These are phyloP conservation scores for Nannochloropsis oceanica DNA, from an alignment of 108 stramenopile species.

Conservation along the genomic window DNA sequence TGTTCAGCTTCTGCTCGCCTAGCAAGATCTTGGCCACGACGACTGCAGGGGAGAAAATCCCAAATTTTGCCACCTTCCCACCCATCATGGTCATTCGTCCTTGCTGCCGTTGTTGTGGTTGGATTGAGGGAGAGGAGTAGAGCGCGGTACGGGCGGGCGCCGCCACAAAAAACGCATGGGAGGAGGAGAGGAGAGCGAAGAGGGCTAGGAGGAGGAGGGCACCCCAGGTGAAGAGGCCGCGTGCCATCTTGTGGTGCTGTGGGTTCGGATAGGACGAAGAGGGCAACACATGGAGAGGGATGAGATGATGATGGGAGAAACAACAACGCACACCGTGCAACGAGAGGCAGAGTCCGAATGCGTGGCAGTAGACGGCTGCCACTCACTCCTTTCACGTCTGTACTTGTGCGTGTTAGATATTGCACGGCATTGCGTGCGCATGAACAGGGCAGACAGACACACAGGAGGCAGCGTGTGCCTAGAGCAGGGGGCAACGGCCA, in stretches of 20 bases:
- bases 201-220: neutral
- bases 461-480: no score
- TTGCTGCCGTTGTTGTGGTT: neutral
- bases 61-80: slow-evolving; percentile 68
- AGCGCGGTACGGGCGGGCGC: neutral
- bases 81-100: neutral
- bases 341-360: no score
- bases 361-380: no score
- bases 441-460: no score
- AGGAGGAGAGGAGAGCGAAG: neutral
- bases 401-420: no score
- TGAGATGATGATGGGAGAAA: neutral
- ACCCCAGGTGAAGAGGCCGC: neutral
- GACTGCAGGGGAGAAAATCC: slow-evolving; percentile 89
- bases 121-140: neutral
- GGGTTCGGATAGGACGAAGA: neutral
- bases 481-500: no score
- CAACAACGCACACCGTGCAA: no score
- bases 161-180: neutral
- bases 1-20: slow-evolving; percentile 35
- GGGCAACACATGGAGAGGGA: neutral
- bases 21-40: slow-evolving; percentile 65
- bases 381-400: no score
- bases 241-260: neutral
- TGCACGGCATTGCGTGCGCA: no score